Percentiles rank a stretch among this genome's conserved stretches.
These are phyloP conservation scores for Auriscalpium vulgare DNA, from an alignment of 768 basidiomycete species.

Conservation along the genomic window DNA sequence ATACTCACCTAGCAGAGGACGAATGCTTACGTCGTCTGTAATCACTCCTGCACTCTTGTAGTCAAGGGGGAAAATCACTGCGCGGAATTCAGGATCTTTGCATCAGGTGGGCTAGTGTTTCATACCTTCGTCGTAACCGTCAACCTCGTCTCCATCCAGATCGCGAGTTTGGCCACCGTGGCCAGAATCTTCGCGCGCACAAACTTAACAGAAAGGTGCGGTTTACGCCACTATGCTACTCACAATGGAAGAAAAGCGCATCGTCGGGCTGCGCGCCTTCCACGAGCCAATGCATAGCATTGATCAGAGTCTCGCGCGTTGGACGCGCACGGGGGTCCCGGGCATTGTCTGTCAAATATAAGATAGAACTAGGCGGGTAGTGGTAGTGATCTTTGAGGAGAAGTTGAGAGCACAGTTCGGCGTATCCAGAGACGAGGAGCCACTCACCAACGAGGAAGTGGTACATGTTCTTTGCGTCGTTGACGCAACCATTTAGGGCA, in stretches of 20 bases:
- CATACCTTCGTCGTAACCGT: conserved; percentile 76
- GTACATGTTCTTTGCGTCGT: conserved; percentile 79
- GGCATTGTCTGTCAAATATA: conserved; percentile 76
- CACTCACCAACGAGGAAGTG: conserved; percentile 64
- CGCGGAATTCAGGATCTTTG: neutral
- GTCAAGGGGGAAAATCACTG: conserved; percentile 85
- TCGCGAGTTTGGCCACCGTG: conserved; percentile 92
- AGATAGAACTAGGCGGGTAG: conserved; percentile 60
- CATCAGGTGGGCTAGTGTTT: neutral
- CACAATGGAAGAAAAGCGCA: conserved; percentile 87
- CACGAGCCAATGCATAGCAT: conserved; percentile 93
- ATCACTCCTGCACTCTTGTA: conserved; percentile 63
- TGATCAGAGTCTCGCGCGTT: conserved; percentile 74
- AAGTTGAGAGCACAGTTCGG: neutral
- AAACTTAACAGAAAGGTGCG: neutral
- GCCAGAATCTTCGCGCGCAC: conserved; percentile 58
- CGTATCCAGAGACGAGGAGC: neutral
- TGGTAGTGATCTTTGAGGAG: conserved; percentile 9
- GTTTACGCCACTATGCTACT: conserved; percentile 15
- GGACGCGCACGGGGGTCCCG: conserved; percentile 55
- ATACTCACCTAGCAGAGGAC: neutral
- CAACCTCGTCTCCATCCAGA: conserved; percentile 72
- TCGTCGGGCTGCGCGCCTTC: conserved; percentile 71
- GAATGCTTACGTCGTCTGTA: conserved; percentile 69
- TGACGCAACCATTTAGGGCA: conserved; percentile 81